Base-by-base conservation (phyloP, 495 filamentous ascomycete species). In the Trichoderma virens region DNA sequence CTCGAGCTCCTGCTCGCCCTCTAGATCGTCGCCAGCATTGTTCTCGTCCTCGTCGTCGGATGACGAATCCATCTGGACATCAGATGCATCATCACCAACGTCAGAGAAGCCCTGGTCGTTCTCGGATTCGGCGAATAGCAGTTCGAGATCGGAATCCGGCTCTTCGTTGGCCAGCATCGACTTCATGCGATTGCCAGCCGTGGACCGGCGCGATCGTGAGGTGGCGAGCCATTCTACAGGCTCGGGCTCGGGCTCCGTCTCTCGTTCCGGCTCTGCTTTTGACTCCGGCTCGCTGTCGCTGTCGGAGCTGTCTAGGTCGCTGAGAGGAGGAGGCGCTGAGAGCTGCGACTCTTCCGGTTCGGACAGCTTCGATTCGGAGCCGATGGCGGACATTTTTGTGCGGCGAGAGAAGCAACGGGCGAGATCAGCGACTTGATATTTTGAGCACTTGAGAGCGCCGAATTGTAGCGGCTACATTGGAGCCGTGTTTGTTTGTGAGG, bases 101-200 rank as follows among this genome's bases (percentile, higher is more conserved):
- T 88, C 87, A 32, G 78, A 81, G 67, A 92, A 94, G 14, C 90
- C 90, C 13, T 86, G 87, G 67, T 96, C 92, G 63, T 95, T 86
- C 66, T 93, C 92, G 64, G 92, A 88, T 74, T 94, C 90, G 65
- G 88, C 86, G 66, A 94, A 95, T 5, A 96, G 81, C 8, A 92
- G 83, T 60, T 92, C 87, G 35, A 91, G 82, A 61, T 92, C 90
- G 59, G 91, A 87, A 62, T 85, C 85, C 61, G 89, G 88, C 63
- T 87, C 87, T 69, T 89, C 89, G 66, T 86, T 88, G 27, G 88
- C 87, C 56, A 97, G 78, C 66, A 97, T 86, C 32, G 84, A 83
- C 35, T 88, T 87, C 82, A 97, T 87, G 67, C 91, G 85, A 66
- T 88, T 92, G 59, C 93, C 93, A 23, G 93, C 93, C 0, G 91